Conservation (phyloP, 164 flowering plant species). For the Platanus orientalis region DNA sequence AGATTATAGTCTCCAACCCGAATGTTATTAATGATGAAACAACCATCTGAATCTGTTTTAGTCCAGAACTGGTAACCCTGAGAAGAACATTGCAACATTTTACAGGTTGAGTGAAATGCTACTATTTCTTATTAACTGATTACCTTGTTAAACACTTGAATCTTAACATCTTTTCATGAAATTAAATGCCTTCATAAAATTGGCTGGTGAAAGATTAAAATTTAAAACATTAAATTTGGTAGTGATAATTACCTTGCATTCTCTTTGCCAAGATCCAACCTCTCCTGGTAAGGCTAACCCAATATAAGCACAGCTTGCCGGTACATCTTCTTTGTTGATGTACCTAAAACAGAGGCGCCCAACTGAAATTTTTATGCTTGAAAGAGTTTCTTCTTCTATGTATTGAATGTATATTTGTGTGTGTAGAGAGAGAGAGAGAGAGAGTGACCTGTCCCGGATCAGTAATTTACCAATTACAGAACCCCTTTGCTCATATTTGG, state of each 20-base stretch:
- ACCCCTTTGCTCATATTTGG: slow-evolving; percentile 49
- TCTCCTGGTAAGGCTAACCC: slow-evolving; percentile 82
- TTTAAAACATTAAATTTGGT: background rate
- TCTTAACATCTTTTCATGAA: too few relatives aligned
- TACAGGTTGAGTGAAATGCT: too few relatives aligned
- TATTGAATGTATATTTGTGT: too few relatives aligned
- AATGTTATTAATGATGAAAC: slow-evolving; percentile 47
- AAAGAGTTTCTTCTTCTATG: too few relatives aligned
- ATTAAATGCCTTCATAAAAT: background rate
- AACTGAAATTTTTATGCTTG: too few relatives aligned
- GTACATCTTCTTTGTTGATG: slow-evolving; percentile 26
- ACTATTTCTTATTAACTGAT: too few relatives aligned
- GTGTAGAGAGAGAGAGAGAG: too few relatives aligned
- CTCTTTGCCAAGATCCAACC: slow-evolving; percentile 87
- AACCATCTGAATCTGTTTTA: slow-evolving; percentile 49
- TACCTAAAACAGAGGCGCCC: slow-evolving; percentile 28
- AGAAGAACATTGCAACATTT: too few relatives aligned
- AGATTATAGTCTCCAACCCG: slow-evolving; percentile 60
- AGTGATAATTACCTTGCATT: slow-evolving; percentile 54
- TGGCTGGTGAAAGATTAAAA: background rate
- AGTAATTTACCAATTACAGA: slow-evolving; percentile 60
- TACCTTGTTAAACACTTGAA: too few relatives aligned
- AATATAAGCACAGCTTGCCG: slow-evolving; percentile 58
- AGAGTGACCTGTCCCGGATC: slow-evolving; percentile 58
- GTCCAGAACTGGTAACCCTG: slow-evolving; percentile 93